A percentile compares a stretch with the other conserved stretches of the same genome.
Conservation (phyloP, 2,329 filamentous ascomycete species). For the Tolypocladium amazonense region DNA sequence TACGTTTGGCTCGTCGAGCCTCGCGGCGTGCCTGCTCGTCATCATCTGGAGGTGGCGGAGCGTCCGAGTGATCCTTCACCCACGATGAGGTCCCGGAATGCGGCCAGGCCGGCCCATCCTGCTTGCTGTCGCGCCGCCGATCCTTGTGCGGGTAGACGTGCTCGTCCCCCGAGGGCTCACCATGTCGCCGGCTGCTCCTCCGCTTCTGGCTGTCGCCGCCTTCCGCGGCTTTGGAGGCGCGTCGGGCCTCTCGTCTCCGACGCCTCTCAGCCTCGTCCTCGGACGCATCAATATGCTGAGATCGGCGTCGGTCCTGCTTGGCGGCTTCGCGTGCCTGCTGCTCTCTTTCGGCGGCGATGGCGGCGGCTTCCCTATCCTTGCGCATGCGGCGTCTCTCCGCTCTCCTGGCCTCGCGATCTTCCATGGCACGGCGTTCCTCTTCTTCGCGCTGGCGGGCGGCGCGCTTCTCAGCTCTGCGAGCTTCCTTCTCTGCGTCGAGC, state of each 20-base stretch:
- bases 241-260: slow-evolving; percentile 41
- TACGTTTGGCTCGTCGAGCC: slow-evolving; percentile 33
- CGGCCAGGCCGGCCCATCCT: slow-evolving; percentile 38
- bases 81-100: slow-evolving; percentile 55
- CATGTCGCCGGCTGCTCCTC: slow-evolving; percentile 28
- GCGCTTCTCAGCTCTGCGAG: slow-evolving; percentile 43
- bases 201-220: slow-evolving; percentile 22
- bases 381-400: slow-evolving; percentile 39
- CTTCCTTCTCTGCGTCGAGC: slow-evolving; percentile 50
- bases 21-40: slow-evolving; percentile 41
- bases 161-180: slow-evolving; percentile 31
- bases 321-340: slow-evolving; percentile 36
- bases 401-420: slow-evolving; percentile 37
- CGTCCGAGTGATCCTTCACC: slow-evolving; percentile 55
- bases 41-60: slow-evolving; percentile 45
- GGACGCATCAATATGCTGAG: slow-evolving; percentile 29
- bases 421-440: slow-evolving; percentile 35
- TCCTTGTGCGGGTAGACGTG: slow-evolving; percentile 31
- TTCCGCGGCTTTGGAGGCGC: slow-evolving; percentile 30
- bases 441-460: slow-evolving; percentile 38
- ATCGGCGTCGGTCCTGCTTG: slow-evolving; percentile 39
- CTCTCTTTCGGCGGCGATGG: slow-evolving; percentile 28
- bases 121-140: slow-evolving; percentile 23
- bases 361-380: slow-evolving; percentile 35
- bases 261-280: slow-evolving; percentile 44